phyloP scores from a whole-genome alignment of 768 basidiomycete species.

The Auricularia sp. region DNA sequence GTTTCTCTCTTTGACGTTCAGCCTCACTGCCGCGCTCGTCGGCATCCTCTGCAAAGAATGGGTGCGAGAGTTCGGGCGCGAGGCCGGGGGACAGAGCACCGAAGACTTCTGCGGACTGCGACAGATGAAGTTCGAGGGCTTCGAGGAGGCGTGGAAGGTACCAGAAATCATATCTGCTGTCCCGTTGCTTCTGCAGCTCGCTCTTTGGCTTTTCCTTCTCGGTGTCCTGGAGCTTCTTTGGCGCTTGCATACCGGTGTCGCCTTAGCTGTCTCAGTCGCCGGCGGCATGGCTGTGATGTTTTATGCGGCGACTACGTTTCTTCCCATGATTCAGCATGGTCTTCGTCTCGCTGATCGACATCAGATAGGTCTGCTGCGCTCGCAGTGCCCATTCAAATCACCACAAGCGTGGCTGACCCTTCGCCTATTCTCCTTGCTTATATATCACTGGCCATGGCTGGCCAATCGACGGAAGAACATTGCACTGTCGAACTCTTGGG shows the following conservation, averaged over 20 bases:
- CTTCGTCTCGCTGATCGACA: not conserved
- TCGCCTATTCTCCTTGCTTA: not conserved
- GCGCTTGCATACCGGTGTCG: not conserved
- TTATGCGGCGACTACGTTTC: not conserved
- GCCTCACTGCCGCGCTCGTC: slow-evolving; percentile 16
- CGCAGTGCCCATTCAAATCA: not conserved
- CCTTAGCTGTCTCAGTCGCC: not conserved
- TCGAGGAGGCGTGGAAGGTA: slow-evolving; percentile 14
- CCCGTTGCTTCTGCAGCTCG: slow-evolving; percentile 14
- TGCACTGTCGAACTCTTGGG: not conserved
- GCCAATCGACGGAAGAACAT: no score
- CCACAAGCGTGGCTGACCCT: not conserved
- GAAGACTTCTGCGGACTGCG: slow-evolving; percentile 10
- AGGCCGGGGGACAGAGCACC: slow-evolving; percentile 3
- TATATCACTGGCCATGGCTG: no score
- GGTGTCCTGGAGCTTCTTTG: slow-evolving; percentile 13
- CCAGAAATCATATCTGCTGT: slow-evolving; percentile 14
- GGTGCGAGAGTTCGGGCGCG: slow-evolving; percentile 12
- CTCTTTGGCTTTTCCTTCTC: slow-evolving; percentile 13
- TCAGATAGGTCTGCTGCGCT: not conserved
- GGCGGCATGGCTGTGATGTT: not conserved
- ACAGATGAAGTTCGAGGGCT: slow-evolving; percentile 13
- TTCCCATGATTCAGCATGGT: not conserved
- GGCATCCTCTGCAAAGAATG: slow-evolving; percentile 23
- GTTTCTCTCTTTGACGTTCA: slow-evolving; percentile 18